Evolutionary conservation across 495 filamentous ascomycete species (phyloP).

Genomic region (Aspergillus taichungensis): DNA sequence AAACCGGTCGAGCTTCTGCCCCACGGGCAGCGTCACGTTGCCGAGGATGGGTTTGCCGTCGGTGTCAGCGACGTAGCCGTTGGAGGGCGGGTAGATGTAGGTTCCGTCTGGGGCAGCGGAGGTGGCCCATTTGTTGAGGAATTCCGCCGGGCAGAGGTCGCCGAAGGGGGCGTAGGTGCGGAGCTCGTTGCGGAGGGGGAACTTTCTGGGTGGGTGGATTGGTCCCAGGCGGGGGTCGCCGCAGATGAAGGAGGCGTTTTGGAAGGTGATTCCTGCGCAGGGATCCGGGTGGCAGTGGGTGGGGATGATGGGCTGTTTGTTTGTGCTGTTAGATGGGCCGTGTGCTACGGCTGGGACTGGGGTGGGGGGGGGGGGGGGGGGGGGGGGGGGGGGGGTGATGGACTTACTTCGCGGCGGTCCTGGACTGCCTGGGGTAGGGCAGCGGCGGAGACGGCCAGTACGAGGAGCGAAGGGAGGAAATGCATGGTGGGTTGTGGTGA

Average conservation of each 20-base stretch:
- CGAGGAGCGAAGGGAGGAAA: too few species aligned
- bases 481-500: background rate
- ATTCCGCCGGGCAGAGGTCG: slow-evolving; percentile 37
- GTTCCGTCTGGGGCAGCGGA: slow-evolving; percentile 15
- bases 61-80: slow-evolving; percentile 33
- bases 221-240: slow-evolving; percentile 46
- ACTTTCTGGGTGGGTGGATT: slow-evolving; percentile 24
- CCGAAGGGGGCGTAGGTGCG: slow-evolving; percentile 40
- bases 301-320: too few species aligned
- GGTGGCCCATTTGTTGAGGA: slow-evolving; percentile 39
- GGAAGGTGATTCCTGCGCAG: slow-evolving; percentile 33
- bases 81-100: slow-evolving; percentile 33
- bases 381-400: too few species aligned
- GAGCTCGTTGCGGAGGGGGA: slow-evolving; percentile 29
- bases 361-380: too few species aligned
- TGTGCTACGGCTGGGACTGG: too few species aligned
- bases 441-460: too few species aligned
- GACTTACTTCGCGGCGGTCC: too few species aligned
- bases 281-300: slow-evolving; percentile 6
- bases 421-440: too few species aligned
- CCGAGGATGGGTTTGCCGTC: slow-evolving; percentile 30
- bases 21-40: slow-evolving; percentile 34
- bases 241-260: slow-evolving; percentile 35
- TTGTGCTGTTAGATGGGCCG: too few species aligned
- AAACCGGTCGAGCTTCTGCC: slow-evolving; percentile 47